Evolutionary conservation across 371 early-diverging fungal species (phyloP).

Genomic region (Saksenaea vasiformis): DNA sequence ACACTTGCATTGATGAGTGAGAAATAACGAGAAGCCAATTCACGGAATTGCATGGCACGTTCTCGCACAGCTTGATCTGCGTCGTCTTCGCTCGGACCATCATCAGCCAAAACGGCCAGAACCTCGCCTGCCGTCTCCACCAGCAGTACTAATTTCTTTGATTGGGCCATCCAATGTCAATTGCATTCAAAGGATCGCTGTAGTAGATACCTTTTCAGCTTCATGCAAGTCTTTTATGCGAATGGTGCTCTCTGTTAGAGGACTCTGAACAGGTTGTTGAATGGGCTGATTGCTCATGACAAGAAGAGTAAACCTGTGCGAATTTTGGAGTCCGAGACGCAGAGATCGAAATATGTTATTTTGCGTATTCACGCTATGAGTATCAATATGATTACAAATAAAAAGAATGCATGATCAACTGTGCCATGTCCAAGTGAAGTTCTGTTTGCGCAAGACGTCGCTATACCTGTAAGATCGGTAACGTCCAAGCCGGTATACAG

Average conservation of each 20-base stretch:
- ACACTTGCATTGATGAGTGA: conserved; percentile 42
- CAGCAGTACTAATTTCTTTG: conserved; percentile 48
- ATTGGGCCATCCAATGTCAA: not conserved
- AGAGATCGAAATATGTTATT: not conserved
- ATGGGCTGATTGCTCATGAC: not conserved
- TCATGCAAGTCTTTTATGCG: conserved; percentile 45
- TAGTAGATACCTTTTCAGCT: conserved; percentile 37
- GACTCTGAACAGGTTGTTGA: not conserved
- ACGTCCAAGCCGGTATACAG: not conserved
- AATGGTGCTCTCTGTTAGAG: conserved; percentile 41
- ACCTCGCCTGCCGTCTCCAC: conserved; percentile 50
- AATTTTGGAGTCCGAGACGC: not conserved
- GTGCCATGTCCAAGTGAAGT: not conserved
- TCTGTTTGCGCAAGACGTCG: not conserved
- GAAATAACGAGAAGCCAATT: conserved; percentile 39
- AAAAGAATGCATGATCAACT: not conserved
- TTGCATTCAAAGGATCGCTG: not conserved
- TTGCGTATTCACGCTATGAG: not conserved
- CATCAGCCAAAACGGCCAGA: conserved; percentile 34
- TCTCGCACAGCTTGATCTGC: conserved; percentile 31
- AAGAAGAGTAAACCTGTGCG: not conserved
- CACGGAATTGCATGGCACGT: conserved; percentile 27
- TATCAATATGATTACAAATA: not conserved
- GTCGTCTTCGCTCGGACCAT: conserved; percentile 27
- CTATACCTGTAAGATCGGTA: not conserved